Conservation (phyloP, 306 rosid species). For the Malus orientalis region DNA sequence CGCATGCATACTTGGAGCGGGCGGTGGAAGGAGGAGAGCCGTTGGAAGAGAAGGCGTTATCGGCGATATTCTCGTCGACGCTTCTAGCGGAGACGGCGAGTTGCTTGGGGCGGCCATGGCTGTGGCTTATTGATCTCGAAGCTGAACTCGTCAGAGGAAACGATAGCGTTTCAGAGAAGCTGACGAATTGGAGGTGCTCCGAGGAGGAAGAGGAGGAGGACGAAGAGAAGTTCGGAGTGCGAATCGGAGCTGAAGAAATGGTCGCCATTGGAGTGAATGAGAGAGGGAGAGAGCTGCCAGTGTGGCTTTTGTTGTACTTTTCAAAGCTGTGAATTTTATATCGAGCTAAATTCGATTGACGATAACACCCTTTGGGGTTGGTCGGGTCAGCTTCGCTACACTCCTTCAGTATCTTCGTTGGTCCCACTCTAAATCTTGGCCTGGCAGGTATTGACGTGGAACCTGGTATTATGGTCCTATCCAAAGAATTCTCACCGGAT, state of each 20-base stretch:
- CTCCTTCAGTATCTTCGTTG: not conserved
- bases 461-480: not conserved
- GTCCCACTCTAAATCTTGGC: not conserved
- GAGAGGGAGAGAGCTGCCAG: not conserved
- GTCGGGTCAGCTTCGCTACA: not conserved
- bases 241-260: not conserved
- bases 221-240: not conserved
- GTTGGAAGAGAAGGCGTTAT: constrained; percentile 13
- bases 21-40: constrained; percentile 24
- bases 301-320: not conserved
- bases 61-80: constrained; percentile 7
- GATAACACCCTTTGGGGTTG: not conserved
- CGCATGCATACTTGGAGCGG: constrained; percentile 31
- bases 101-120: constrained; percentile 16
- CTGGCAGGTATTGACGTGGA: not conserved
- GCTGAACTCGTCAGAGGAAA: not conserved
- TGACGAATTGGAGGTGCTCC: not conserved
- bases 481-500: too few species aligned
- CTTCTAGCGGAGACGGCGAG: constrained; percentile 29
- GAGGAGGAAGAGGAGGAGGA: not conserved
- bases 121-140: constrained; percentile 7
- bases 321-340: not conserved
- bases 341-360: not conserved
- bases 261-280: not conserved
- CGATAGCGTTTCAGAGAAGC: not conserved